A percentile compares a stretch with the other conserved stretches of the same genome.
phyloP scores from a whole-genome alignment of 495 filamentous ascomycete genomes.

The Aspergillus bertholletiae region DNA sequence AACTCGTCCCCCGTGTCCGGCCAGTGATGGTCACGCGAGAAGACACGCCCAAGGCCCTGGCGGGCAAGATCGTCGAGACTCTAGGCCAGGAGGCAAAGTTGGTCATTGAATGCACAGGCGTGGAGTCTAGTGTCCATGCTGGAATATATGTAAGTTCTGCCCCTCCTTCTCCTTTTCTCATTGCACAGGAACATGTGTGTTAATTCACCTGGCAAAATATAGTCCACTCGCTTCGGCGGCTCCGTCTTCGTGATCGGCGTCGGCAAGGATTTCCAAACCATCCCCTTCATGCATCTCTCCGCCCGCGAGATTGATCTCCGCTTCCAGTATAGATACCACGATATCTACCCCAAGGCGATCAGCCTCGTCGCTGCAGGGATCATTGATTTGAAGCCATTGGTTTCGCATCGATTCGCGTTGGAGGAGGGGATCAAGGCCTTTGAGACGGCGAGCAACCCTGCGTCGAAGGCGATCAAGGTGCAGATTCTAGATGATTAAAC shows the following conservation, averaged over 20 bases:
- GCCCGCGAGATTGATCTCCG: constrained; percentile 54
- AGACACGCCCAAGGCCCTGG: constrained; percentile 34
- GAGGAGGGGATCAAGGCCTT: constrained; percentile 18
- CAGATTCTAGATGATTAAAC: constrained; percentile 16
- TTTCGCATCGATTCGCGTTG: constrained; percentile 53
- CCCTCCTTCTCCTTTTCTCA: background rate
- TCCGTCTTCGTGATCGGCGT: constrained; percentile 57
- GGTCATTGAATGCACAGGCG: constrained; percentile 57
- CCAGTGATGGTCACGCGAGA: constrained; percentile 40
- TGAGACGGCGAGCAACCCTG: constrained; percentile 16
- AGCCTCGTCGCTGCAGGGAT: constrained; percentile 32
- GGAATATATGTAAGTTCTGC: constrained; percentile 24
- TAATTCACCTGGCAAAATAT: constrained; percentile 3
- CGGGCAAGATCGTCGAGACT: constrained; percentile 31
- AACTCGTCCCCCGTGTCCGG: constrained; percentile 46
- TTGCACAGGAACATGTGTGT: background rate
- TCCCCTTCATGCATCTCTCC: constrained; percentile 61
- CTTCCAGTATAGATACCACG: constrained; percentile 54
- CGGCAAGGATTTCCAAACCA: constrained; percentile 50
- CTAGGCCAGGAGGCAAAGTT: constrained; percentile 39
- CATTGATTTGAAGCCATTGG: constrained; percentile 50
- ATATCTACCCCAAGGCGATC: constrained; percentile 55
- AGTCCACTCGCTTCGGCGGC: constrained; percentile 47
- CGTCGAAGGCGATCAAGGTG: constrained; percentile 17
- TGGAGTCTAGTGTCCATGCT: constrained; percentile 50